phyloP scores from a whole-genome alignment of 2,329 filamentous ascomycete species.

The Cladosporium sp. region DNA sequence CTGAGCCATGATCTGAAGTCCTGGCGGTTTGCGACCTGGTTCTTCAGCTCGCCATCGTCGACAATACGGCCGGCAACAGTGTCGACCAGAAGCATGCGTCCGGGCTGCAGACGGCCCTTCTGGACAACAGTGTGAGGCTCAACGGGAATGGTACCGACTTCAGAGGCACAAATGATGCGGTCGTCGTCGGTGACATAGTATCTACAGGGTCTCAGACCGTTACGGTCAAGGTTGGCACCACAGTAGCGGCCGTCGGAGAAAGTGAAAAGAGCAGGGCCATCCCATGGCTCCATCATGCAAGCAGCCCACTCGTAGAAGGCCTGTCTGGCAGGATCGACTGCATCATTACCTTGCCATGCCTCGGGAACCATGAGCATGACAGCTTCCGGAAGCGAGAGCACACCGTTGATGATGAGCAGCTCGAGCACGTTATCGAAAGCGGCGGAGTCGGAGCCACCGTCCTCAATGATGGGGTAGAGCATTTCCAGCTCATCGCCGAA shows the following conservation, averaged over 20 bases:
- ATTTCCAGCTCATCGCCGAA: constrained; percentile 88
- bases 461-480: constrained; percentile 92
- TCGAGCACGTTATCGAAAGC: constrained; percentile 97
- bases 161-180: constrained; percentile 93
- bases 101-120: constrained; percentile 89
- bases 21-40: constrained; percentile 76
- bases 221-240: constrained; percentile 92
- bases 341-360: constrained; percentile 89
- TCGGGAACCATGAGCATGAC: constrained; percentile 99
- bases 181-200: constrained; percentile 97
- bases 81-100: constrained; percentile 93
- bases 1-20: constrained; percentile 89
- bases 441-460: constrained; percentile 92
- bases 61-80: constrained; percentile 88
- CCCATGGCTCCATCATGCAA: constrained; percentile 99
- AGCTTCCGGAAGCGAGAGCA: constrained; percentile 88
- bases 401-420: constrained; percentile 88
- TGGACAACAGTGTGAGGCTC: constrained; percentile 86
- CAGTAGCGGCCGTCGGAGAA: constrained; percentile 96
- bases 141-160: constrained; percentile 88
- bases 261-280: constrained; percentile 92
- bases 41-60: constrained; percentile 87
- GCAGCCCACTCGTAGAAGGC: constrained; percentile 99
- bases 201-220: constrained; percentile 89
- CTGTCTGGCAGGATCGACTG: constrained; percentile 91